These are phyloP conservation scores for Penicillium sp. DNA, from an alignment of 2,329 filamentous ascomycete species.

Conservation along the genomic window DNA sequence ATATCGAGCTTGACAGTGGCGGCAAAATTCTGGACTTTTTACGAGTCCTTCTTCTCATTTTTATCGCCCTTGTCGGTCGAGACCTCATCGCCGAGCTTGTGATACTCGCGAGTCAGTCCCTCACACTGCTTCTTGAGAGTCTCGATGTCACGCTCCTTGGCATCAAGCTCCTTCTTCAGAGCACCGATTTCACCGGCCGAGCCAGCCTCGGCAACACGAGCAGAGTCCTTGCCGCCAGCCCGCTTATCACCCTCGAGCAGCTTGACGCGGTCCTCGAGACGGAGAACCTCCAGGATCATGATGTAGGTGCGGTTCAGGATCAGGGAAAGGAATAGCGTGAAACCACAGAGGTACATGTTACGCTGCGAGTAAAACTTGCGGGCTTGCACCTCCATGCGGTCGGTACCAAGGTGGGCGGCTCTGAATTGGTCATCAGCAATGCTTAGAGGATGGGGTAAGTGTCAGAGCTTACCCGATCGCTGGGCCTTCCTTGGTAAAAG, in stretches of 20 bases:
- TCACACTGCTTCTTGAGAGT: constrained; percentile 88
- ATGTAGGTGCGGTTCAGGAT: constrained; percentile 98
- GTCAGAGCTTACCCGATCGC: constrained; percentile 47
- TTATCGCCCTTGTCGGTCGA: constrained; percentile 46
- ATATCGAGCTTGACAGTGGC: neutral
- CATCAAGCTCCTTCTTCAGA: constrained; percentile 62
- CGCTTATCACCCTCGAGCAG: constrained; percentile 63
- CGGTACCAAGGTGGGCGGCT: constrained; percentile 72
- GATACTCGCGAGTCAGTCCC: constrained; percentile 77
- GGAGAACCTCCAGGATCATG: constrained; percentile 88
- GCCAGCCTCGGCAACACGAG: constrained; percentile 67
- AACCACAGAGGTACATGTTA: constrained; percentile 99
- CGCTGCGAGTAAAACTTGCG: constrained; percentile 99
- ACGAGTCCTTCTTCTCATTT: constrained; percentile 53
- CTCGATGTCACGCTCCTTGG: constrained; percentile 77
- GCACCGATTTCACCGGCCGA: constrained; percentile 69
- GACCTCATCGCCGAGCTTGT: constrained; percentile 77
- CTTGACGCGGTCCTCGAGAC: constrained; percentile 88
- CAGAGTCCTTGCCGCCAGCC: constrained; percentile 59
- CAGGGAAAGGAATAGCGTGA: constrained; percentile 96
- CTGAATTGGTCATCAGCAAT: constrained; percentile 39
- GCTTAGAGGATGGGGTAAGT: neutral
- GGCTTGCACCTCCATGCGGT: constrained; percentile 96
- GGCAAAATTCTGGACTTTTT: no score
- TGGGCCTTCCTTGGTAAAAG: constrained; percentile 58